Evolutionary conservation across 148 eudicot genomes (phyloP).

Genomic region (Euryodendron excelsum): DNA sequence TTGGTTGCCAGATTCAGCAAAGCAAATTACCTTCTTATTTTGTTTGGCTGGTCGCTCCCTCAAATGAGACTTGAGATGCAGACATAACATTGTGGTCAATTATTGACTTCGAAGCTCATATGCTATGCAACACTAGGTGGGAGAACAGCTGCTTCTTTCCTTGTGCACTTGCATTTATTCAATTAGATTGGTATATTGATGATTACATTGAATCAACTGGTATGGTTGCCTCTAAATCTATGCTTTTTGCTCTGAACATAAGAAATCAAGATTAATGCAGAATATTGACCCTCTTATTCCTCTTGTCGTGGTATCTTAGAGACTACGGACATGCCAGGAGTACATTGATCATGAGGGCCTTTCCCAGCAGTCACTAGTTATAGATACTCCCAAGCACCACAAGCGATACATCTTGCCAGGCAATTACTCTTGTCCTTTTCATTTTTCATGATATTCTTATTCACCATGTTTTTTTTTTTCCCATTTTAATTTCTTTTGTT

Average conservation of each 20-base stretch:
- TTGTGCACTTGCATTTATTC: not conserved
- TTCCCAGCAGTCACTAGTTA: conserved; percentile 71
- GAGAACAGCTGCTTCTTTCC: not conserved
- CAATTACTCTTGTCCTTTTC: conserved; percentile 22
- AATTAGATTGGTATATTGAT: not conserved
- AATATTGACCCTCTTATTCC: conserved; percentile 5
- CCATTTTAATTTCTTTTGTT: not conserved
- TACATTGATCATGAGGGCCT: conserved; percentile 77
- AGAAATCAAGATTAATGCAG: not conserved
- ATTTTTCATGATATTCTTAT: conserved; percentile 2
- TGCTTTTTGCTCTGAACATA: not conserved
- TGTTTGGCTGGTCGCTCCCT: not conserved
- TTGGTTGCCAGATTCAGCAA: not conserved
- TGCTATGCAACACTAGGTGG: no score
- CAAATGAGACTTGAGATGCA: no score
- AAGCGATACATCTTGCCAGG: conserved; percentile 91
- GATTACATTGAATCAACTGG: not conserved
- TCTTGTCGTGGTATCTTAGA: conserved; percentile 39
- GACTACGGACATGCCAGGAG: conserved; percentile 72
- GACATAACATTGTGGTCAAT: no score
- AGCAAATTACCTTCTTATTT: not conserved
- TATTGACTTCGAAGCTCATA: no score
- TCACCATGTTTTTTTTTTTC: not conserved
- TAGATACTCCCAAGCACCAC: conserved; percentile 72
- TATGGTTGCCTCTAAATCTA: not conserved